Evolutionary conservation across 1,284 basidiomycete species (phyloP).

Genomic region (Lignosus rhinocerotis): DNA sequence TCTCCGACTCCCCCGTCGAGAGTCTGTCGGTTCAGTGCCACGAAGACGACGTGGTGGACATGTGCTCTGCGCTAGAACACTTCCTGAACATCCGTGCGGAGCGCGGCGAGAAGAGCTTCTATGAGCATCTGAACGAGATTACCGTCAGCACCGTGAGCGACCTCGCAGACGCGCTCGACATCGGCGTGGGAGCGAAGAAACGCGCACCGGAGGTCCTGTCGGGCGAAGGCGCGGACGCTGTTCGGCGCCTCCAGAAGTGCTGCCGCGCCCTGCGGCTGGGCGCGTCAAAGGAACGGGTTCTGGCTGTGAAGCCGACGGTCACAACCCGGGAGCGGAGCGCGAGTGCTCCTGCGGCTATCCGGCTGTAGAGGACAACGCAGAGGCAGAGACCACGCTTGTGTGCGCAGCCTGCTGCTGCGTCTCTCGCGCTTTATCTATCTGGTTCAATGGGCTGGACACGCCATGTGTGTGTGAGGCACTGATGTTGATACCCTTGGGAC

Average conservation of each 20-base stretch:
- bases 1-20: constrained; percentile 63
- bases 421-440: not conserved
- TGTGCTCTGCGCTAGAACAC: constrained; percentile 54
- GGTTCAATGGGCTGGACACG: not conserved
- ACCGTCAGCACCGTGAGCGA: constrained; percentile 32
- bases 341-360: constrained; percentile 5
- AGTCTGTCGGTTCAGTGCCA: constrained; percentile 57
- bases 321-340: constrained; percentile 4
- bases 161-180: constrained; percentile 29
- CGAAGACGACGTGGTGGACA: constrained; percentile 59
- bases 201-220: constrained; percentile 18
- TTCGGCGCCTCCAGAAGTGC: constrained; percentile 35
- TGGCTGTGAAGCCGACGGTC: constrained; percentile 20
- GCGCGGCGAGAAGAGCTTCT: constrained; percentile 40
- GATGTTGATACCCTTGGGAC: constrained; percentile 3
- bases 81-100: constrained; percentile 54
- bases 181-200: constrained; percentile 17
- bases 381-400: not conserved
- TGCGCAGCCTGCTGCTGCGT: not conserved
- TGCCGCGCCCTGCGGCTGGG: constrained; percentile 34
- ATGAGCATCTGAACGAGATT: constrained; percentile 33
- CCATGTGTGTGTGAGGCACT: constrained; percentile 2
- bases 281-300: constrained; percentile 6
- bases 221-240: constrained; percentile 30
- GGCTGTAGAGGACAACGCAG: not conserved